phyloP scores from a whole-genome alignment of 2,329 filamentous ascomycete species.

The Botrytis aclada region DNA sequence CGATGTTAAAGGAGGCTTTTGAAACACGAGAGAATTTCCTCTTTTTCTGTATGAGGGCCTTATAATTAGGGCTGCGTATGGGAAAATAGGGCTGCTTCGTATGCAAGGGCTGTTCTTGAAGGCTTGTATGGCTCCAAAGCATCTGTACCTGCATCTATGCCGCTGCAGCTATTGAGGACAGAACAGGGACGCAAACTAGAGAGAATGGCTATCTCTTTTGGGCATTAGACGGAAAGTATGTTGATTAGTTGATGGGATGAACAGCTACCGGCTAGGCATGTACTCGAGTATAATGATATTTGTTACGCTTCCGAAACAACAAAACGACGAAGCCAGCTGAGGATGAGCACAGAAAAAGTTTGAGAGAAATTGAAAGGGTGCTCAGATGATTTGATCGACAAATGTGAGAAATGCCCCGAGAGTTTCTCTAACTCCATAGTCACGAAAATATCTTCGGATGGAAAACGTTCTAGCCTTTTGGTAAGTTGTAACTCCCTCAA shows the following conservation, averaged over 20 bases:
- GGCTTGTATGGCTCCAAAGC: neutral
- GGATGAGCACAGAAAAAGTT: neutral
- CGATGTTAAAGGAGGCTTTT: neutral
- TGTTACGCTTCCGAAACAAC: neutral
- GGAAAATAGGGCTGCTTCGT: neutral
- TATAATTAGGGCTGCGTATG: neutral
- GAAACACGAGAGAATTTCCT: neutral
- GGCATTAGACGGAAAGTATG: neutral
- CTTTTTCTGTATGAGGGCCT: neutral
- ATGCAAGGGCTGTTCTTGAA: neutral
- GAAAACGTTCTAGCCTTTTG: neutral
- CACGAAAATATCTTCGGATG: slow-evolving; percentile 8
- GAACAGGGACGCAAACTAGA: neutral
- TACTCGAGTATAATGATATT: neutral
- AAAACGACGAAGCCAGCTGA: neutral
- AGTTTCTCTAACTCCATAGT: neutral
- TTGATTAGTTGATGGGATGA: neutral
- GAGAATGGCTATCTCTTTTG: neutral
- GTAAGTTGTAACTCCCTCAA: neutral
- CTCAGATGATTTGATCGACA: slow-evolving; percentile 4
- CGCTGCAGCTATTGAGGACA: neutral
- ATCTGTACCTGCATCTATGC: slow-evolving; percentile 9
- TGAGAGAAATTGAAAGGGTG: neutral
- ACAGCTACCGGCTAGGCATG: neutral
- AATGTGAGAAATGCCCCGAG: neutral